Evolutionary conservation across 2,329 filamentous ascomycete genomes (phyloP), one percentile per base, ranked within the genome.

Genomic region (Claviceps sorghi): DNA sequence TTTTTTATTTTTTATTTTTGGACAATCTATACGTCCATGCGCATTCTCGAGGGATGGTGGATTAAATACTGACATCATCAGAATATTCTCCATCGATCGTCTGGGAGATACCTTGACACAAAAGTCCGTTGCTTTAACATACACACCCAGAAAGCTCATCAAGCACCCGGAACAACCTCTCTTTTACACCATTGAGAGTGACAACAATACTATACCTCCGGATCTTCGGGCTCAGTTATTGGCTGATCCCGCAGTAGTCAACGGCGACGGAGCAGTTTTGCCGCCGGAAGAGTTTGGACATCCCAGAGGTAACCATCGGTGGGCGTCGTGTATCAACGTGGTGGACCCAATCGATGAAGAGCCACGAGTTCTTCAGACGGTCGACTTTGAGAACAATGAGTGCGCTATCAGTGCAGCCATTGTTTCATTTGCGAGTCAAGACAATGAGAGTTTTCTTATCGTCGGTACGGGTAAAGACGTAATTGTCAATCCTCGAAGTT

Each of bases 381-480:
- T 97, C 43, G 84, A 97, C 54, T 69, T 98, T 0, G 83, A 85
- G 49, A 83, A 93, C 42, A 97, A 98, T 59, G 90, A 97, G 67
- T 88, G 89, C 19, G 89, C 91, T 26, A 83, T 95, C 53, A 95
- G 88, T 63, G 80, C 89, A 56, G 84, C 86, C 4, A 79, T 87
- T 34, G 88, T 95, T 1, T 77, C 88, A 0, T 98, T 99, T 64
- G 78, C 87, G 19, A 91, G 86, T 57, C 88, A 94, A 65, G 87
- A 94, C 55, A 84, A 88, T 59, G 90, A 97, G 63, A 80, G 79
- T 17, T 98, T 95, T 69, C 74, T 98, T n/a, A 79, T 95, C 4
- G 88, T 99, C 21, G 94, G 93, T 49, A 96, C 91, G 1, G 91
- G 86, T 2, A 95, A 95, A 67, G 87, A 98, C 64, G 82, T 97